These are phyloP conservation scores for Pythium myriotylum DNA, from an alignment of 352 stramenopile species.

Conservation along the genomic window DNA sequence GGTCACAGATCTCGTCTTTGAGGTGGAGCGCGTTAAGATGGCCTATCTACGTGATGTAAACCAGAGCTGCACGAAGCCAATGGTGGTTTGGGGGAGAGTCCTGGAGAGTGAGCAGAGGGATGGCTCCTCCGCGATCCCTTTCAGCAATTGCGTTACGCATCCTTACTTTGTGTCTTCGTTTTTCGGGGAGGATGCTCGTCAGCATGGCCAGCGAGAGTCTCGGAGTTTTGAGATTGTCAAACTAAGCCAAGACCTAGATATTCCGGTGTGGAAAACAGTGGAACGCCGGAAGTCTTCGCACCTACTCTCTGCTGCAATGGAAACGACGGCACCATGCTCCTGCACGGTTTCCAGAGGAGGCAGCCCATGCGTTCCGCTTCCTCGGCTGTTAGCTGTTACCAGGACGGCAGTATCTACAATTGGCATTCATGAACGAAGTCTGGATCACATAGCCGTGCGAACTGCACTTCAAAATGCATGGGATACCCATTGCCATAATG, in stretches of 20 bases:
- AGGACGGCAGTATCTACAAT: constrained; percentile 14
- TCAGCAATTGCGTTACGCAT: constrained; percentile 65
- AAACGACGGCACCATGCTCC: constrained; percentile 1
- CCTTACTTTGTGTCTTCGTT: constrained; percentile 80
- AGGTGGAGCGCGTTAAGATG: constrained; percentile 70
- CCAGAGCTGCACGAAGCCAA: constrained; percentile 16
- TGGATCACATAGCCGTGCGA: constrained; percentile 8
- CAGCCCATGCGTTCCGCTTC: constrained; percentile 17
- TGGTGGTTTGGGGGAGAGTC: constrained; percentile 19
- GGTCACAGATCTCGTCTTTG: constrained; percentile 58
- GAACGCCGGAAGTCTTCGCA: constrained; percentile 20
- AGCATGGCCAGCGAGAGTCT: constrained; percentile 46
- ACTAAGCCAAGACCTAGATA: constrained; percentile 59
- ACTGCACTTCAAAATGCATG: constrained; percentile 15
- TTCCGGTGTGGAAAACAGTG: constrained; percentile 70
- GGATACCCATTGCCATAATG: constrained; percentile 1
- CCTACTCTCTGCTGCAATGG: background rate
- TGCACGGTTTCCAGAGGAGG: constrained; percentile 15
- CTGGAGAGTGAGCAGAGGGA: constrained; percentile 37
- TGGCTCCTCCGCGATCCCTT: constrained; percentile 16
- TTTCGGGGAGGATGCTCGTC: constrained; percentile 55
- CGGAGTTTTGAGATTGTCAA: constrained; percentile 76
- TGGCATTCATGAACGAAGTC: constrained; percentile 26
- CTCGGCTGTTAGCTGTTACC: constrained; percentile 4
- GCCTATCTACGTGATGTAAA: constrained; percentile 22